Evolutionary conservation across 805 yeast genomes (phyloP).

Genomic region (Ogataea methylovora): DNA sequence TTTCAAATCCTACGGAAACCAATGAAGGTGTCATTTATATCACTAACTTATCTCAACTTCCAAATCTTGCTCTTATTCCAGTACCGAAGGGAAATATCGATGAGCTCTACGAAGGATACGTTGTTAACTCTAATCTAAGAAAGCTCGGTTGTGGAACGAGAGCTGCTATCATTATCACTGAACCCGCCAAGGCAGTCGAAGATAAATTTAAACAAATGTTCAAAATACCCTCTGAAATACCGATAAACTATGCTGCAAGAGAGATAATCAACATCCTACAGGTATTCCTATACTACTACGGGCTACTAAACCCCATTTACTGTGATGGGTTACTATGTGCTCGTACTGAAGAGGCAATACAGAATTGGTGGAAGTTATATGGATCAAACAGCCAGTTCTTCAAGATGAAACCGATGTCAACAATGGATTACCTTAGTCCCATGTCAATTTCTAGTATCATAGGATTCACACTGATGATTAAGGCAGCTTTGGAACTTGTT

Average conservation of each 20-base stretch:
- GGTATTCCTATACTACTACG: constrained; percentile 70
- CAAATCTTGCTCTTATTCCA: constrained; percentile 63
- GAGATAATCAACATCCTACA: constrained; percentile 75
- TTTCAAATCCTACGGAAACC: constrained; percentile 62
- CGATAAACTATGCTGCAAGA: constrained; percentile 56
- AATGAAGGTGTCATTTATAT: constrained; percentile 61
- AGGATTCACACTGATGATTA: constrained; percentile 66
- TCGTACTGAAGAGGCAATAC: constrained; percentile 63
- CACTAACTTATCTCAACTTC: constrained; percentile 75
- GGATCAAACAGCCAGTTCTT: constrained; percentile 12
- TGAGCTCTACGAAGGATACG: constrained; percentile 48
- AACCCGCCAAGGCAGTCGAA: constrained; percentile 68
- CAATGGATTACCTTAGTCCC: constrained; percentile 46
- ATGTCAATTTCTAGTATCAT: constrained; percentile 71
- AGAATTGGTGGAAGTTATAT: constrained; percentile 73
- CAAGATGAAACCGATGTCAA: constrained; percentile 14
- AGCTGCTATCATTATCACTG: constrained; percentile 62
- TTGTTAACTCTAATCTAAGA: constrained; percentile 69
- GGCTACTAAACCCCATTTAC: constrained; percentile 54
- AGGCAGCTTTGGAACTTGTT: constrained; percentile 53
- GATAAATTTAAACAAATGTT: constrained; percentile 77
- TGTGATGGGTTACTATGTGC: constrained; percentile 85
- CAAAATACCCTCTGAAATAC: constrained; percentile 46
- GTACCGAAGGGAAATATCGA: constrained; percentile 53
- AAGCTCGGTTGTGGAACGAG: constrained; percentile 81